Evolutionary conservation across 2,329 filamentous ascomycete genomes (phyloP).

Genomic region (Periglandula ipomoeae): DNA sequence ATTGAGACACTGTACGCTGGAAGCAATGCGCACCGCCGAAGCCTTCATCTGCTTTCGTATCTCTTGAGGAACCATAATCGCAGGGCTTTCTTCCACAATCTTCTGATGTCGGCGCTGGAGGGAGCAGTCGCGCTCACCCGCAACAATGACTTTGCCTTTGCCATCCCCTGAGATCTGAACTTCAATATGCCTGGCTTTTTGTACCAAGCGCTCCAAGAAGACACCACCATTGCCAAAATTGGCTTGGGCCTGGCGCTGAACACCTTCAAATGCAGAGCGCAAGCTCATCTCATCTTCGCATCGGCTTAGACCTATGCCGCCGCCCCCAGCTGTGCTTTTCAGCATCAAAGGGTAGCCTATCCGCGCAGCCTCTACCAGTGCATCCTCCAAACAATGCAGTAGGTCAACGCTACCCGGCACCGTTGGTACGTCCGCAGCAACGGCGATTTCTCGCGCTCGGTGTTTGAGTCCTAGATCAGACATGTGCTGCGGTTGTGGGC

Average conservation of each 20-base stretch:
- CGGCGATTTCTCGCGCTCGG: conserved; percentile 24
- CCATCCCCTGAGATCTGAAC: conserved; percentile 41
- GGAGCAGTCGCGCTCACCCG: conserved; percentile 41
- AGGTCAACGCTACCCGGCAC: conserved; percentile 24
- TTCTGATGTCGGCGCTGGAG: conserved; percentile 43
- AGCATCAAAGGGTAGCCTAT: conserved; percentile 34
- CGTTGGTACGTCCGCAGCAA: conserved; percentile 20
- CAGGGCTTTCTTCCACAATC: conserved; percentile 38
- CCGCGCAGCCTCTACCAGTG: conserved; percentile 13
- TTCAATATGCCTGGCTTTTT: conserved; percentile 36
- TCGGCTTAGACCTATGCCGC: conserved; percentile 33
- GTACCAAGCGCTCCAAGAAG: conserved; percentile 34
- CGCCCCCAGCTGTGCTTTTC: conserved; percentile 38
- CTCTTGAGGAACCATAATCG: conserved; percentile 20
- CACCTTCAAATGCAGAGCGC: conserved; percentile 23
- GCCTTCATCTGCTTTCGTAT: conserved; percentile 25
- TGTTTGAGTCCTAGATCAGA: conserved; percentile 29
- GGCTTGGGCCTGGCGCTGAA: conserved; percentile 27
- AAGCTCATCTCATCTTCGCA: conserved; percentile 23
- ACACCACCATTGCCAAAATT: conserved; percentile 32
- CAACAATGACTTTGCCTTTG: conserved; percentile 26
- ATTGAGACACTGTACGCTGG: conserved; percentile 27
- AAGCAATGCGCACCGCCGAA: conserved; percentile 27
- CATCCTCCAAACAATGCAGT: conserved; percentile 18
- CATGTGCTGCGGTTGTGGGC: conserved; percentile 41